Base-by-base conservation (phyloP, 177 flowering plant species). In the Vitis hybrid region DNA sequence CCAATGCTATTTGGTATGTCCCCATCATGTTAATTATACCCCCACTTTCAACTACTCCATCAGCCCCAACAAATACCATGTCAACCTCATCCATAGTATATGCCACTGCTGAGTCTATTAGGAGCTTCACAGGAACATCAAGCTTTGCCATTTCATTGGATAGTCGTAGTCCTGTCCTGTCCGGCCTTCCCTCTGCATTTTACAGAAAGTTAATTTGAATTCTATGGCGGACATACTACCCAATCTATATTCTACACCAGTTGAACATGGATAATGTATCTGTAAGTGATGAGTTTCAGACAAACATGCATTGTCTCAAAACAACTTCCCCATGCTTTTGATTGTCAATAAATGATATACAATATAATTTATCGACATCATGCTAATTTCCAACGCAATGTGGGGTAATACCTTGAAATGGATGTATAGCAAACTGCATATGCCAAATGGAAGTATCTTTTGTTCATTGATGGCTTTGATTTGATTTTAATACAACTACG, bases 21-120 rank as follows among this genome's bases (percentile, higher is more conserved):
- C 98, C 99, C 97, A 95, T 92, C 97, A 93, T 89, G 84, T 91
- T 95, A 66, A 96, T 96, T 55, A 93, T 85, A 8, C 99, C 98
- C 39, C 99, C 99, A 75, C 97, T 96, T 75, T 96, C 99, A 31
- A 93, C 97, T 55, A 95, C 99, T 45, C 98, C 99, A 80, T 96
- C 98, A 18, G 99, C 98, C 52, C 98, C 97, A 50, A 93, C 93
- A 74, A 96, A 80, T 19, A 96, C 95, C 99, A 93, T 96, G 80
- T 96, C 97, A 53, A 93, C 87, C 79, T 93, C 98, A 76, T 93
- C 97, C 98, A 96, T 89, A n/a, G 82, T 71, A 75, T 96, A 96
- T 15, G 97, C 97, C 70, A 90, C 99, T 20, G 98, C 99, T 67
- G 98, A 90, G 78, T 93, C 98, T 20, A 93, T 85, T 45, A 92